A percentile compares a stretch with the other conserved stretches of the same genome.
phyloP scores from a whole-genome alignment of 2,329 filamentous ascomycete genomes.

The Penicillium oxalicum region DNA sequence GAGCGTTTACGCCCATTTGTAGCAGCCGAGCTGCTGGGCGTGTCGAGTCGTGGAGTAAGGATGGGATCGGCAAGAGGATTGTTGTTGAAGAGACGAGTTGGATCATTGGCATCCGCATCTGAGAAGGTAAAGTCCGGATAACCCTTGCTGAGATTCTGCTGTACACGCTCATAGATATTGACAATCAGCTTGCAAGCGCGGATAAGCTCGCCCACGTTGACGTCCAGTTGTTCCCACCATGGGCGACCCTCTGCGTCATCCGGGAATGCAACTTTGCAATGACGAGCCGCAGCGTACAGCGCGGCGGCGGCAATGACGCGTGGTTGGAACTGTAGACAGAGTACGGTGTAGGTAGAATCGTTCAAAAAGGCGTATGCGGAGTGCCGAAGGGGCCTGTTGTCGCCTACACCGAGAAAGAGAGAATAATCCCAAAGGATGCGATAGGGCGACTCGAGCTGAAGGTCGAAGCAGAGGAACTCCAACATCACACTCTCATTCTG shows the following conservation, averaged over 20 bases:
- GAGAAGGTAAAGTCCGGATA: slow-evolving; percentile 30
- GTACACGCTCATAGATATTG: slow-evolving; percentile 44
- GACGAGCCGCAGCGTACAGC: slow-evolving; percentile 77
- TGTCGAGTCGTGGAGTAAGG: slow-evolving; percentile 25
- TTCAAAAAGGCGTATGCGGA: slow-evolving; percentile 91
- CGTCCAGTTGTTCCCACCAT: slow-evolving; percentile 80
- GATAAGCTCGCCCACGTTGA: slow-evolving; percentile 63
- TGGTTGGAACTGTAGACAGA: slow-evolving; percentile 75
- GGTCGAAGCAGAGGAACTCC: slow-evolving; percentile 86
- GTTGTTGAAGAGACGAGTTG: slow-evolving; percentile 24
- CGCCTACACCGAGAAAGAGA: slow-evolving; percentile 63
- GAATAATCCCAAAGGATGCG: slow-evolving; percentile 76
- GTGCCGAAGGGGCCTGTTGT: slow-evolving; percentile 77
- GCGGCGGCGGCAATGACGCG: slow-evolving; percentile 77
- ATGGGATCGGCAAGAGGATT: slow-evolving; percentile 34
- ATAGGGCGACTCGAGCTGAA: slow-evolving; percentile 85
- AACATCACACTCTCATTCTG: slow-evolving; percentile 89
- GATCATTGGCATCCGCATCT: slow-evolving; percentile 19
- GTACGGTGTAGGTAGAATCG: slow-evolving; percentile 75
- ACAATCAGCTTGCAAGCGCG: slow-evolving; percentile 72
- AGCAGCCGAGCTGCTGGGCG: slow-evolving; percentile 15
- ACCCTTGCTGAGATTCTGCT: slow-evolving; percentile 40
- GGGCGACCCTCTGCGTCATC: slow-evolving; percentile 68
- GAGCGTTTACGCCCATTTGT: slow-evolving; percentile 37
- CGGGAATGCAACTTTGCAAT: slow-evolving; percentile 64